These are phyloP conservation scores for Clonostachys rosea DNA, from an alignment of 2,329 filamentous ascomycete species.

Conservation along the genomic window DNA sequence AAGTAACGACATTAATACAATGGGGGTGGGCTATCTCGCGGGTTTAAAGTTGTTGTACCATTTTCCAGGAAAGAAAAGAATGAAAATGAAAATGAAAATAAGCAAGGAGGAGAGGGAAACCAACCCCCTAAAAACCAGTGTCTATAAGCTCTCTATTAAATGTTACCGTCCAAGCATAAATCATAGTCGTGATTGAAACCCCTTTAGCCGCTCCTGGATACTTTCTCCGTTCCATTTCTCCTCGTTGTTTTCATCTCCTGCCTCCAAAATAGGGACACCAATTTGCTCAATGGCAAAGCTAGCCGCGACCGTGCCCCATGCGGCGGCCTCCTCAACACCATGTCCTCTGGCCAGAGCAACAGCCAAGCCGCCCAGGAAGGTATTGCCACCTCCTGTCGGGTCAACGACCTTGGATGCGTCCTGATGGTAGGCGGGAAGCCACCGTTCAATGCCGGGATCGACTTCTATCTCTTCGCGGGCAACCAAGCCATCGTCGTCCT, in stretches of 20 bases:
- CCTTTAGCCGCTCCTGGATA: slow-evolving; percentile 46
- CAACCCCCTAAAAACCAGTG: too few species aligned
- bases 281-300: slow-evolving; percentile 95
- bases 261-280: slow-evolving; percentile 63
- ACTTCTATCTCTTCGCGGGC: slow-evolving; percentile 55
- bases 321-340: slow-evolving; percentile 63
- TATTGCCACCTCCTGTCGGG: slow-evolving; percentile 91
- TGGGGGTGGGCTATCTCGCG: too few species aligned
- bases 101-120: too few species aligned
- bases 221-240: slow-evolving; percentile 60
- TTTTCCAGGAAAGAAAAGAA: too few species aligned
- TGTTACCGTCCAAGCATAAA: too few species aligned
- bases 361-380: slow-evolving; percentile 65
- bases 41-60: too few species aligned
- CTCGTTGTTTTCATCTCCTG: slow-evolving; percentile 29
- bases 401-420: slow-evolving; percentile 63
- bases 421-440: slow-evolving; percentile 75
- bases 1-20: too few species aligned
- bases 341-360: slow-evolving; percentile 56
- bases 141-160: too few species aligned
- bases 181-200: slow-evolving; percentile 39
- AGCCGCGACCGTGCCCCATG: slow-evolving; percentile 77
- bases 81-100: too few species aligned
- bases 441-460: slow-evolving; percentile 62
- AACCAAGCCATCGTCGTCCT: slow-evolving; percentile 46